Evolutionary conservation across 805 yeast species (phyloP), one percentile per base, ranked within the genome.

Genomic region (Saturnispora galanensis): DNA sequence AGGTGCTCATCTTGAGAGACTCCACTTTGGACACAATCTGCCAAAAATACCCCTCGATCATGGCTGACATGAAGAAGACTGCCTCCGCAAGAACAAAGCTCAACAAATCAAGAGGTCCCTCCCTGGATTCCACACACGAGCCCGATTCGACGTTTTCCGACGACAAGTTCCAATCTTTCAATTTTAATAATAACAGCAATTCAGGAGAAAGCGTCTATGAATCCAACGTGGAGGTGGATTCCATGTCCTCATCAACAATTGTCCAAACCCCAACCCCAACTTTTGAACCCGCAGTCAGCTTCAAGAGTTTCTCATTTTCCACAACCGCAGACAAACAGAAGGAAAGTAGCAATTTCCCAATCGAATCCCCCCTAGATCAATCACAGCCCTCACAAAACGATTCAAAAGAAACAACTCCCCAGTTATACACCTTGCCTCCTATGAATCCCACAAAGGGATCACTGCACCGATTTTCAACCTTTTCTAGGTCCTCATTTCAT

Each of bases 1-100:
- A 81, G 46, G 68, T 81, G 36, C 63, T 83, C 41, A 76, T 79
- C 11, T 71, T 82, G 10, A 71, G 76, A 35, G 74, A 77, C n/a
- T 70, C 70, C 29, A 70, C 71, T 16, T 59, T 82, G 45, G 71
- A 74, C 50, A 63, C 61, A n/a, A 58, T 83, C 26, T 76, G 84
- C 54, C 58, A 64, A 5, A 65, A 76, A 48, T 81, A 76, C 55
- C 86, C 88, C 1, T 60, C 66, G 26, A 68, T 83, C 11, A 68
- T 71, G 38, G 75, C 74, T 38, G 81, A 78, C 39, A 79, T 83
- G 71, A 68, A 69, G 50, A 65, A 61, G 35, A 79, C 85, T 0
- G 86, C 89, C 6, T 65, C 67, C 30, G 73, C 69, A 52, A 68
- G 88, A 48, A 62, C 59, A 34, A 54, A 52, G 36, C 49, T 48